phyloP scores from a whole-genome alignment of 192 early-diverging fungal species.

The Oehlia diaphana region DNA sequence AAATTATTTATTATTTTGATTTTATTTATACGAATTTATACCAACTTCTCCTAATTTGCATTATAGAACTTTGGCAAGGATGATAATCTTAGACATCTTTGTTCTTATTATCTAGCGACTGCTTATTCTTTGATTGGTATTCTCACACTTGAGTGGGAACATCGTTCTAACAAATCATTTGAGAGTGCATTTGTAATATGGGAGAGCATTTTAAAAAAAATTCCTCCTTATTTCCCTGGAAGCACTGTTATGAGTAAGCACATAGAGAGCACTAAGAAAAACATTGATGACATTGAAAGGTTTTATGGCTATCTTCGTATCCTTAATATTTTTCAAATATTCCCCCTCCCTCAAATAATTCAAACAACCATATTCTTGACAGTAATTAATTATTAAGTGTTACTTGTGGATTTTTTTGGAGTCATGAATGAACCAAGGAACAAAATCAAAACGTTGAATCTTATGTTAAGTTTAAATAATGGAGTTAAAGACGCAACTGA shows the following conservation, averaged over 20 bases:
- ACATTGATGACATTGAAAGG: constrained; percentile 50
- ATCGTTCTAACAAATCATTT: constrained; percentile 42
- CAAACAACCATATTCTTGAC: not conserved
- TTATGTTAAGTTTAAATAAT: constrained; percentile 62
- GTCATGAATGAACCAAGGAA: constrained; percentile 54
- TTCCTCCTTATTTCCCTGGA: constrained; percentile 35
- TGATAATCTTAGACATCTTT: constrained; percentile 38
- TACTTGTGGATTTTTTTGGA: constrained; percentile 62
- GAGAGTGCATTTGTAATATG: constrained; percentile 58
- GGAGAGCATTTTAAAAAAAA: constrained; percentile 51
- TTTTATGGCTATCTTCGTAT: constrained; percentile 56
- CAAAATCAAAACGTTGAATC: constrained; percentile 52
- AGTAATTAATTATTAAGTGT: constrained; percentile 29
- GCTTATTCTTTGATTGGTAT: constrained; percentile 63
- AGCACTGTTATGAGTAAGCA: constrained; percentile 4
- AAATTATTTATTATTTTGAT: constrained; percentile 1
- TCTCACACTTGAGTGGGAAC: constrained; percentile 39
- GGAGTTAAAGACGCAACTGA: constrained; percentile 37
- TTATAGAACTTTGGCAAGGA: constrained; percentile 38
- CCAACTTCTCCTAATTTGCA: not conserved
- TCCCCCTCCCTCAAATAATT: not conserved
- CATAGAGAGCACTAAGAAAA: constrained; percentile 34
- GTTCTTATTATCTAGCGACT: constrained; percentile 57
- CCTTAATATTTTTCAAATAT: not conserved
- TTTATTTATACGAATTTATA: not conserved